phyloP scores from a whole-genome alignment of 164 flowering plant genomes.

The Annona cherimola region DNA sequence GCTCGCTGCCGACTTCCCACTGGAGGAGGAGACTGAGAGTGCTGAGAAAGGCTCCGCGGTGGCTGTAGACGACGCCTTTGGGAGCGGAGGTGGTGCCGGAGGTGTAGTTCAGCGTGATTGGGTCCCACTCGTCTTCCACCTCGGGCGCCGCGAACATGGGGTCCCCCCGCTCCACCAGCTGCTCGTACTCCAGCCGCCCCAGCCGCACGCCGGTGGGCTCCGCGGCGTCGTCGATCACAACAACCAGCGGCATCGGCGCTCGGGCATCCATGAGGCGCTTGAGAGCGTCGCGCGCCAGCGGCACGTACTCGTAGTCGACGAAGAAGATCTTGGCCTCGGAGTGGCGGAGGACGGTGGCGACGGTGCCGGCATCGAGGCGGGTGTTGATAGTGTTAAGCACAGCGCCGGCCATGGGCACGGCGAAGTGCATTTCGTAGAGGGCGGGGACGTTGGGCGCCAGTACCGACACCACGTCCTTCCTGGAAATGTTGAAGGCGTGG shows the following conservation, averaged over 20 bases:
- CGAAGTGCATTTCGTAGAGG: slow-evolving; percentile 88
- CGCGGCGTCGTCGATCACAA: slow-evolving; percentile 47
- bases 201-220: slow-evolving; percentile 15
- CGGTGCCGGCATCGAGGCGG: slow-evolving; percentile 56
- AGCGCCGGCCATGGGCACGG: slow-evolving; percentile 93
- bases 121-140: slow-evolving; percentile 63
- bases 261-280: slow-evolving; percentile 12
- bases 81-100: slow-evolving; percentile 90
- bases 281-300: slow-evolving; percentile 48
- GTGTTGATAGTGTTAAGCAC: slow-evolving; percentile 78
- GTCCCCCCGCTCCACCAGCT: slow-evolving; percentile 38
- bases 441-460: slow-evolving; percentile 92
- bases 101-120: slow-evolving; percentile 74
- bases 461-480: slow-evolving; percentile 36
- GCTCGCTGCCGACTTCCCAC: slow-evolving; percentile 64
- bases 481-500: background rate
- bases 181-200: slow-evolving; percentile 68
- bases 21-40: slow-evolving; percentile 58
- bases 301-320: slow-evolving; percentile 38
- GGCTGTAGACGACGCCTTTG: slow-evolving; percentile 87
- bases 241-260: slow-evolving; percentile 34
- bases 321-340: slow-evolving; percentile 78
- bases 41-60: slow-evolving; percentile 73
- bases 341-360: slow-evolving; percentile 69
- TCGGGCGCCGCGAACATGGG: slow-evolving; percentile 19